Evolutionary conservation across 805 yeast genomes (phyloP), one percentile per base, ranked within the genome.

Genomic region (Monosporozyma aquatica): DNA sequence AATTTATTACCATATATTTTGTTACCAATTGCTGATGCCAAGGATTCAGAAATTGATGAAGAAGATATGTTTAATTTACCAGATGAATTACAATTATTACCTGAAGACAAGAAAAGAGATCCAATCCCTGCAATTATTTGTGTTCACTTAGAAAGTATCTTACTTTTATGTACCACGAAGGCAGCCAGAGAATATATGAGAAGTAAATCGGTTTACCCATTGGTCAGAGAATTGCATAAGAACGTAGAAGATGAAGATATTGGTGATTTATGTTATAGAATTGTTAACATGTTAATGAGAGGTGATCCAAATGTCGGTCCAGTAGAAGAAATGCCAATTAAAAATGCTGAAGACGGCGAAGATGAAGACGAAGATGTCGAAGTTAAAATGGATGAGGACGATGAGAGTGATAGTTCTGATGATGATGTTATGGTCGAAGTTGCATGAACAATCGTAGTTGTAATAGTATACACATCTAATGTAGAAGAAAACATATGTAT

Each of bases 251-350:
- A 73, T 41, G 72, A 69, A 21, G 68, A 64, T 15, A 71, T 86
- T 18, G 69, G 69, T 35, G 94, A 83, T 35, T 64, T 83, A 35
- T 81, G 92, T 66, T 95, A 87, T 52, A 74, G 92, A 58, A 62
- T 84, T 32, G 98, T 89, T 18, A 90, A 90, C 59, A 75, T 87
- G 78, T 70, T 90, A 49, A 83, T 84, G 92, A 78, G 97, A 69
- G 97, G 90, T 56, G 97, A 89, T 55, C 73, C 76, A 27, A 64
- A 63, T 24, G 59, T 53, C 3, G 66, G 59, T 48, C 71, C 65
- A 32, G 67, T 68, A 15, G 76, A 74, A 40, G 79, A 76, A 43
- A 44, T 70, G 44, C 64, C 67, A 22, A 55, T 65, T 20, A 71
- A 69, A 26, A 69, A 66, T 46, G 75, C 68, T 24, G 76, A 74